Evolutionary conservation across 805 yeast genomes (phyloP).

Genomic region (Nakazawaea ernobii): DNA sequence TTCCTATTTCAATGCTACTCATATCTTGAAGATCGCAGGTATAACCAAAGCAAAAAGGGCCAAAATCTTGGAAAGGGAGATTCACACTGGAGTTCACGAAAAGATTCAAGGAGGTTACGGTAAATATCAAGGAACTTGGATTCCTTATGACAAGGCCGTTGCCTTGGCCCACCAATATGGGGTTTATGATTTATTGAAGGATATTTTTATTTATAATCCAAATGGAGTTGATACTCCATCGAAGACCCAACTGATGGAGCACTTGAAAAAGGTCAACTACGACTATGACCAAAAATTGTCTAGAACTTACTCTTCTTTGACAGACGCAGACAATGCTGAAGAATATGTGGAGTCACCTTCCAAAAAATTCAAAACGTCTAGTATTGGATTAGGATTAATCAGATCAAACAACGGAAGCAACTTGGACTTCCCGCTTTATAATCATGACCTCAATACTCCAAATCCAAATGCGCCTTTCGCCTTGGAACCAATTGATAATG

Average conservation of each 20-base stretch:
- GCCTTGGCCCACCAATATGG: slow-evolving; percentile 57
- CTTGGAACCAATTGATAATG: slow-evolving; percentile 35
- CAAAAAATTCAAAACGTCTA: slow-evolving; percentile 25
- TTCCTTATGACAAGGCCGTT: slow-evolving; percentile 73
- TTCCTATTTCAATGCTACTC: slow-evolving; percentile 93
- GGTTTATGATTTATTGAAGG: slow-evolving; percentile 45
- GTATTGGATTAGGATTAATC: slow-evolving; percentile 10
- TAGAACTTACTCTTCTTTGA: slow-evolving; percentile 21
- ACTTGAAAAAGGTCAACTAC: slow-evolving; percentile 9
- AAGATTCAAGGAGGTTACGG: slow-evolving; percentile 98
- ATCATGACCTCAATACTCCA: slow-evolving; percentile 30
- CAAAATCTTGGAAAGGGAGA: slow-evolving; percentile 85
- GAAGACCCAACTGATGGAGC: slow-evolving; percentile 18
- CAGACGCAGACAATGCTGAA: slow-evolving; percentile 20
- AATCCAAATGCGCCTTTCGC: slow-evolving; percentile 45
- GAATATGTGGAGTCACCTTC: slow-evolving; percentile 28
- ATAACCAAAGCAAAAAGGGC: slow-evolving; percentile 94
- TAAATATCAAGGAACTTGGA: slow-evolving; percentile 96
- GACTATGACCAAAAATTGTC: slow-evolving; percentile 1
- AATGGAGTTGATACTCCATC: slow-evolving; percentile 37
- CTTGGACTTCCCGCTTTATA: slow-evolving; percentile 23
- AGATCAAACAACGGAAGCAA: slow-evolving; percentile 9
- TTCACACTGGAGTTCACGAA: slow-evolving; percentile 85
- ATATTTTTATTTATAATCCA: slow-evolving; percentile 41
- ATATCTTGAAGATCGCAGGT: slow-evolving; percentile 86